Base-by-base conservation (phyloP, 2,329 filamentous ascomycete species). In the Diaporthe ilicicola region DNA sequence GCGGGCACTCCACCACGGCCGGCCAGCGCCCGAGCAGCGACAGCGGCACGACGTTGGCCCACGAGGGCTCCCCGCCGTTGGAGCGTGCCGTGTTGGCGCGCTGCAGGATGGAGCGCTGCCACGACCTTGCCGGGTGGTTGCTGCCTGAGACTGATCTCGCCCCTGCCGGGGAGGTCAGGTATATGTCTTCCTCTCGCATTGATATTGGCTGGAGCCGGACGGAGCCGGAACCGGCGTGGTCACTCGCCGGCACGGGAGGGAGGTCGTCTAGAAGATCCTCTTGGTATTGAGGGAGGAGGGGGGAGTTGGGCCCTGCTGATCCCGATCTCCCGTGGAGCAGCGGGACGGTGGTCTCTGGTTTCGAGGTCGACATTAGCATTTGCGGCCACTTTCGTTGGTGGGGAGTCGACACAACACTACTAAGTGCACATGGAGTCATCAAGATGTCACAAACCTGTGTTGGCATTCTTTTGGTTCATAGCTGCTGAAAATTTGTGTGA, bases 31-130 rank as follows among this genome's bases (percentile, higher is more conserved):
- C 67, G 2, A 72, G 50, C 37, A 70, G 67, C 1, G 70, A 54
- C 13, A 72, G 3, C 2, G 70, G 70, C 37, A 72, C 67, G 17
- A 70, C 67, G n/a, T 72, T 67, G 15, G 65, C 87, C 88, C 70
- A 93, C 93, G 72, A 97, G 42, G 42, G 42, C 42, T 48, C 27
- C 0, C 19, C 5, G 12, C 7, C n/a, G 13, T 34, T 48, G 0
- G 56, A 48, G 19, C 42, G 56, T 2, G 10, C 3, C 3, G 42
- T 34, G 4, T 48, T 32, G 15, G 27, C 42, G 3, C 56, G 42
- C 56, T 39, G 27, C 2, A 62, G 42, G 4, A 62, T 34, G 2
- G 42, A 48, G 12, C 56, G 27, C 10, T 62, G 56, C 42, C 56
- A 62, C 2, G 32, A 3, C 42, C 42, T 62, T 13, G 56, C 42